Evolutionary conservation across 1,139 yeast species (phyloP).

Genomic region (Candida sanyaensis): DNA sequence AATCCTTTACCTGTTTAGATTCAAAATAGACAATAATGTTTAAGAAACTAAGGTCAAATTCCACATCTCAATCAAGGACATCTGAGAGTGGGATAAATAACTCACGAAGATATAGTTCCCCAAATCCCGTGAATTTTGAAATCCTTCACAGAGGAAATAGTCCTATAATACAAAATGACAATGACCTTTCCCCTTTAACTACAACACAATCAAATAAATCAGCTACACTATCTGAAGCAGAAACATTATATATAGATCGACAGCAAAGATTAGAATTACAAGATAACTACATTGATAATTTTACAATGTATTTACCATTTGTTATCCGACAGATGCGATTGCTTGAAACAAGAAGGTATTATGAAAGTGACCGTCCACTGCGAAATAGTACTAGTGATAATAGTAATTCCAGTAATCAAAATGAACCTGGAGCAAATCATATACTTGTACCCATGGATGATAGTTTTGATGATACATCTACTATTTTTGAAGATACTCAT

Average conservation of each 20-base stretch:
- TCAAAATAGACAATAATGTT: conserved; percentile 5
- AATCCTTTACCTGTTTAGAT: not conserved
- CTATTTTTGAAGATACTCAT: conserved; percentile 22
- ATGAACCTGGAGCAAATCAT: conserved; percentile 2
- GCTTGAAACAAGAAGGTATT: conserved; percentile 10
- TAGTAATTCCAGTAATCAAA: not conserved
- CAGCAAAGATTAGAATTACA: conserved; percentile 35
- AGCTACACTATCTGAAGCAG: conserved; percentile 24
- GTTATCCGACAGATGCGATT: conserved; percentile 30
- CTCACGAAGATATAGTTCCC: conserved; percentile 9
- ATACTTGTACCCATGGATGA: conserved; percentile 10
- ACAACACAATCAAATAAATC: conserved; percentile 10
- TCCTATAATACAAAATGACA: not conserved
- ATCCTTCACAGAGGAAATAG: conserved; percentile 5
- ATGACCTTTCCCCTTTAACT: conserved; percentile 6
- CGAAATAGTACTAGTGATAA: not conserved
- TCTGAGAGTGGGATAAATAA: not conserved
- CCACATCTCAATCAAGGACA: conserved; percentile 2
- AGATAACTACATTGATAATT: conserved; percentile 37
- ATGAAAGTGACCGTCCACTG: not conserved
- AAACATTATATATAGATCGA: conserved; percentile 22
- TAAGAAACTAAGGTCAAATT: conserved; percentile 8
- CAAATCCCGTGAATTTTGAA: conserved; percentile 5
- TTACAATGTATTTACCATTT: conserved; percentile 40
- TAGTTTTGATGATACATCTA: conserved; percentile 23